phyloP scores from a whole-genome alignment of 768 basidiomycete species.

The Pulveroboletus sp. region DNA sequence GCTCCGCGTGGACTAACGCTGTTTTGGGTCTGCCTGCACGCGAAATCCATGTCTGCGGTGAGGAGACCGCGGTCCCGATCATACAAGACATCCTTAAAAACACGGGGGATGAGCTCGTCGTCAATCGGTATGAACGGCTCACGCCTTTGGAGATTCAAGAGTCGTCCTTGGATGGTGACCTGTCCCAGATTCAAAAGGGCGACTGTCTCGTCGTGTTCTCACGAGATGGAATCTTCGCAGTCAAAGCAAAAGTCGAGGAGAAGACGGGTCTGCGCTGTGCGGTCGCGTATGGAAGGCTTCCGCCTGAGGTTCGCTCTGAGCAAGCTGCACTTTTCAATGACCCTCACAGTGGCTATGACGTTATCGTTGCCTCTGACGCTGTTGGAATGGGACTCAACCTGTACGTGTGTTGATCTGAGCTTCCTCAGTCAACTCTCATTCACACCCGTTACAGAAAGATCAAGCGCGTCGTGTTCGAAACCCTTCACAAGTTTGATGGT shows the following conservation, averaged over 20 bases:
- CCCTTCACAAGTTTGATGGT: conserved; percentile 65
- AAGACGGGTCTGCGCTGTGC: conserved; percentile 77
- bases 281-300: conserved; percentile 88
- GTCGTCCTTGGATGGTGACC: conserved; percentile 56
- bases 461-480: conserved; percentile 76
- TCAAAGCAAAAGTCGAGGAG: conserved; percentile 71
- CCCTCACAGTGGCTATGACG: conserved; percentile 74
- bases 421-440: background rate
- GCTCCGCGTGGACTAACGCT: conserved; percentile 78
- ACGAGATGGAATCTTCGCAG: conserved; percentile 64
- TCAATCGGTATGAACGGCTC: conserved; percentile 84
- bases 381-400: conserved; percentile 97
- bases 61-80: conserved; percentile 87
- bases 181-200: conserved; percentile 62
- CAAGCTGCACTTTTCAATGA: conserved; percentile 93
- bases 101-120: conserved; percentile 76
- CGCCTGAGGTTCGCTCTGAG: conserved; percentile 87
- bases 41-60: conserved; percentile 93
- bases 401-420: conserved; percentile 43
- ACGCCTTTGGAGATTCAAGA: conserved; percentile 76
- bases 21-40: conserved; percentile 70
- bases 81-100: conserved; percentile 62
- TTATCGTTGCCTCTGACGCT: conserved; percentile 91
- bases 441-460: conserved; percentile 63
- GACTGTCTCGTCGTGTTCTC: conserved; percentile 92